Evolutionary conservation across 495 filamentous ascomycete genomes (phyloP).

Genomic region (Neurospora sp.): DNA sequence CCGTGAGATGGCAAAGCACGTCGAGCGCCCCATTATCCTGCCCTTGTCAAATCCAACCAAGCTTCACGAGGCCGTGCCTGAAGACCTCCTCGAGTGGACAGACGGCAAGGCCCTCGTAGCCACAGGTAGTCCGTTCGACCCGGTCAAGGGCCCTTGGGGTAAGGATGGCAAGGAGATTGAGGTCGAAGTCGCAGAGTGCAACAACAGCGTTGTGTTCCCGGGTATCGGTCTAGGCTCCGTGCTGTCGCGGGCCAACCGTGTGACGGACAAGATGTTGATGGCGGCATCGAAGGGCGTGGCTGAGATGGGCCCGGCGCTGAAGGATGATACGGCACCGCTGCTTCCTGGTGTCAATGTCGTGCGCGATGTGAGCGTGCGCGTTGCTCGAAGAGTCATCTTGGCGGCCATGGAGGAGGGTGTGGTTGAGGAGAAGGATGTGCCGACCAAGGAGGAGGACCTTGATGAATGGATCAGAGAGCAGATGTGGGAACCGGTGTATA

Average conservation of each 20-base stretch:
- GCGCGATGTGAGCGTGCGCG: conserved; percentile 63
- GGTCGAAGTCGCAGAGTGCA: conserved; percentile 73
- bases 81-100: conserved; percentile 73
- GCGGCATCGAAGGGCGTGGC: conserved; percentile 68
- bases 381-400: conserved; percentile 71
- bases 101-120: conserved; percentile 70
- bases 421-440: conserved; percentile 50
- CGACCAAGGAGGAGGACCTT: conserved; percentile 45
- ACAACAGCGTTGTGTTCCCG: conserved; percentile 81
- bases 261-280: conserved; percentile 75
- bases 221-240: conserved; percentile 77
- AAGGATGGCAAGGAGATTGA: conserved; percentile 44
- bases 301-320: conserved; percentile 55
- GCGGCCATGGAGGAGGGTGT: conserved; percentile 60
- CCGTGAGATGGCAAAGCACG: conserved; percentile 68
- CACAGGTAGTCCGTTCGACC: conserved; percentile 75
- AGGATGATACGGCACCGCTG: conserved; percentile 39
- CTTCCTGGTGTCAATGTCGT: conserved; percentile 72
- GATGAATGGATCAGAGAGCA: conserved; percentile 78
- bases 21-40: conserved; percentile 69
- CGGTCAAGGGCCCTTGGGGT: conserved; percentile 53
- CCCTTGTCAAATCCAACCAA: conserved; percentile 81
- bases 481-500: conserved; percentile 81
- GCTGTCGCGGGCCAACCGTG: conserved; percentile 47
- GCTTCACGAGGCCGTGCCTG: conserved; percentile 71